Evolutionary conservation across 768 basidiomycete species (phyloP).

Genomic region (Hydnum rufescens): DNA sequence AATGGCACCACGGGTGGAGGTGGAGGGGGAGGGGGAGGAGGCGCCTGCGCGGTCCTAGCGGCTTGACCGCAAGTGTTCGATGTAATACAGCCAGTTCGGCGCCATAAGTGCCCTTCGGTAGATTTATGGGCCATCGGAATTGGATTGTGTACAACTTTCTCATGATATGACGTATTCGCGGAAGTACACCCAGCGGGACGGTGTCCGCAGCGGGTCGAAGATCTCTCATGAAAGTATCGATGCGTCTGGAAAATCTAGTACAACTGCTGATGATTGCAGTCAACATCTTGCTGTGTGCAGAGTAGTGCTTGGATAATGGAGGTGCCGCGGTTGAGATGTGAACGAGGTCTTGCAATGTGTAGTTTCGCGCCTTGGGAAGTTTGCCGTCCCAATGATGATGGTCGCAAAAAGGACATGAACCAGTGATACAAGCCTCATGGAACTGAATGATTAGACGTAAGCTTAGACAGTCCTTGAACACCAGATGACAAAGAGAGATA

Average conservation of each 20-base stretch:
- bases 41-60: background rate
- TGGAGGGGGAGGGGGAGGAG: background rate
- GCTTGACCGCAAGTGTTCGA: background rate
- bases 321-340: slow-evolving; percentile 52
- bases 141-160: slow-evolving; percentile 78
- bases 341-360: slow-evolving; percentile 67
- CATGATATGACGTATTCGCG: slow-evolving; percentile 79
- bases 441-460: slow-evolving; percentile 25
- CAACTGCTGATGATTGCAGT: slow-evolving; percentile 63
- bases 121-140: slow-evolving; percentile 27
- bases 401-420: slow-evolving; percentile 81
- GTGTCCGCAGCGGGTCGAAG: background rate
- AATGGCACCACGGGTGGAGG: no score
- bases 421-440: slow-evolving; percentile 68
- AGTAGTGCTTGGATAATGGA: slow-evolving; percentile 58
- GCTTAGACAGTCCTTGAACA: background rate
- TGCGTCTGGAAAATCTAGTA: slow-evolving; percentile 50
- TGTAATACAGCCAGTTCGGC: background rate
- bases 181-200: slow-evolving; percentile 17
- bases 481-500: background rate
- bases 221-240: slow-evolving; percentile 55
- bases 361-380: slow-evolving; percentile 61
- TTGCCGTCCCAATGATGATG: slow-evolving; percentile 83
- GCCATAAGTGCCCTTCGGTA: background rate
- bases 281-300: slow-evolving; percentile 59